These are phyloP conservation scores for Boletales sp. DNA, from an alignment of 768 basidiomycete species.

Conservation along the genomic window DNA sequence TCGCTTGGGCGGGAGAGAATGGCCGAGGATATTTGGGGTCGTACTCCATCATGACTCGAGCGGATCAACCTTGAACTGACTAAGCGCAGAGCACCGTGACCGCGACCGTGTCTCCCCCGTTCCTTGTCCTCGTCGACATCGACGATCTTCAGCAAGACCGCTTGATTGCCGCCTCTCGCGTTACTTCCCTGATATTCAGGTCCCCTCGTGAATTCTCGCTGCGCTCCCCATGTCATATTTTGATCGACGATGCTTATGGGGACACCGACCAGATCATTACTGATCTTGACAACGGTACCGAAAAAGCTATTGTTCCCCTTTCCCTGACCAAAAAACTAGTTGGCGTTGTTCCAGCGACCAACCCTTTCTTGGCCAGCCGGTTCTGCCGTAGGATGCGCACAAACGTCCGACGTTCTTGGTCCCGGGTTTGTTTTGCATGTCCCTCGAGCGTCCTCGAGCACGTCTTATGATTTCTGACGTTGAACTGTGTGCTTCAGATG, in stretches of 20 bases:
- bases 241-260: conserved; percentile 49
- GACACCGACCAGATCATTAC: conserved; percentile 53
- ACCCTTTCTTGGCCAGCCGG: too few relatives aligned
- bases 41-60: conserved; percentile 51
- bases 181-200: conserved; percentile 71
- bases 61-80: conserved; percentile 6
- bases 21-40: conserved; percentile 67
- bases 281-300: conserved; percentile 74
- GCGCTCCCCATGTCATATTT: conserved; percentile 43
- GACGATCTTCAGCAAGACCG: conserved; percentile 42
- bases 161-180: conserved; percentile 58
- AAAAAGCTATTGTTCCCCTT: conserved; percentile 74
- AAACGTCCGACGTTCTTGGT: too few relatives aligned
- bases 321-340: conserved; percentile 65
- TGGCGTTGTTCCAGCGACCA: conserved; percentile 60
- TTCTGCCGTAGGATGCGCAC: too few relatives aligned
- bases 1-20: conserved; percentile 65
- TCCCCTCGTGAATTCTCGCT: conserved; percentile 30
- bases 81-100: conserved; percentile 14
- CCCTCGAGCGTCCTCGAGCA: too few relatives aligned
- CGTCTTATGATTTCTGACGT: too few relatives aligned
- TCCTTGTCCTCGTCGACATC: conserved; percentile 58
- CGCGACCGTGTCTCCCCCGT: conserved; percentile 32
- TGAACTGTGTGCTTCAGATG: too few relatives aligned
- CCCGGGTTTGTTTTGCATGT: too few relatives aligned